Conservation (phyloP, 1,139 yeast species). For the Barnettozyma hawaiiensis region DNA sequence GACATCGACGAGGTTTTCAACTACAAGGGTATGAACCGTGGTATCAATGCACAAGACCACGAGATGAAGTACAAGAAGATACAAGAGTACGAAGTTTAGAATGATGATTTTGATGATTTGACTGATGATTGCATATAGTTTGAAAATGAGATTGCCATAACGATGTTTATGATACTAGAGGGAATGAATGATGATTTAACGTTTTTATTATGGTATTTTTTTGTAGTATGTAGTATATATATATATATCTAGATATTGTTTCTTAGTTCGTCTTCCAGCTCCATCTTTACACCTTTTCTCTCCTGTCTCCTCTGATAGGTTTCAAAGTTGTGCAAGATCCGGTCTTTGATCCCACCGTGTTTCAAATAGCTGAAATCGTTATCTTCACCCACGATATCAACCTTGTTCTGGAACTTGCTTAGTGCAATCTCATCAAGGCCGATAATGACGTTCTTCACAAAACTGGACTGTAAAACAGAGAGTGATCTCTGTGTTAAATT, state of each 20-base stretch:
- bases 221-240: too few species aligned
- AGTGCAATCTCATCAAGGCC: slow-evolving; percentile 18
- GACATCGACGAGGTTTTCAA: slow-evolving; percentile 41
- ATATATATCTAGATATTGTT: background rate
- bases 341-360: slow-evolving; percentile 27
- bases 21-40: slow-evolving; percentile 37
- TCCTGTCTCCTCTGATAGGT: slow-evolving; percentile 31
- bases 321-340: slow-evolving; percentile 28
- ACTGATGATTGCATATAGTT: slow-evolving; percentile 1
- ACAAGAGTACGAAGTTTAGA: slow-evolving; percentile 17
- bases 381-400: slow-evolving; percentile 13
- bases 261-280: slow-evolving; percentile 12
- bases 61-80: slow-evolving; percentile 31
- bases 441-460: slow-evolving; percentile 62
- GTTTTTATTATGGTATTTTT: too few species aligned
- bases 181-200: slow-evolving; percentile 2
- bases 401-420: slow-evolving; percentile 6
- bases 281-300: slow-evolving; percentile 30
- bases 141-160: slow-evolving; percentile 1
- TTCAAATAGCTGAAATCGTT: slow-evolving; percentile 30
- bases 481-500: slow-evolving; percentile 77
- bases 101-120: too few species aligned
- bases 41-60: slow-evolving; percentile 35
- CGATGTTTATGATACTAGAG: slow-evolving; percentile 1
- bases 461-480: slow-evolving; percentile 82